Evolutionary conservation across 352 stramenopile genomes (phyloP), one percentile per base, ranked within the genome.

Genomic region (Pythium dissotocum): DNA sequence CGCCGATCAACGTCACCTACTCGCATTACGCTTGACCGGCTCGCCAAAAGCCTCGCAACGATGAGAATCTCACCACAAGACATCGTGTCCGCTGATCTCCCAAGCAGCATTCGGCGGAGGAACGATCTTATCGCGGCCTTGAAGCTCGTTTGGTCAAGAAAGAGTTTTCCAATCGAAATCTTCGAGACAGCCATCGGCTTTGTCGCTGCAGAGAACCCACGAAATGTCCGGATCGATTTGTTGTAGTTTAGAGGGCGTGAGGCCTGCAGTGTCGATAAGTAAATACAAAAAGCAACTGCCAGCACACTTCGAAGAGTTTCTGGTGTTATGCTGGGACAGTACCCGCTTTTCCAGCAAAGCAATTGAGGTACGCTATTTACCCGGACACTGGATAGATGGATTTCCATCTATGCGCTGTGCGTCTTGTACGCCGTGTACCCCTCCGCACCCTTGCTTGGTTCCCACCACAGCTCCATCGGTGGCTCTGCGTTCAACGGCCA

Each of bases 401-500:
- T n/a, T n/a, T n/a, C n/a, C n/a, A 33, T 28, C 6, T 55, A 33
- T 9, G 13, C 14, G 28, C 5, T 33, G n/a, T 55, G 28, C 6
- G 48, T 4, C 48, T 55, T 9, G 26, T 55, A 55, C 26, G n/a
- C 10, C 6, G 48, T 35, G 52, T 58, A 58, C 2, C 52, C 52
- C 24, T 42, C 30, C 5, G 52, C 52, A 6, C 52, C 54, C 16
- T 49, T 44, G n/a, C n/a, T 61, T 9, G 54, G 32, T 12, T 48
- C 35, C 54, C 54, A 61, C 26, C 21, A 61, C 13, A 18, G 6
- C 6, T 61, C 54, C 26, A 46, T 28, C n/a, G n/a, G n/a, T n/a
- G n/a, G n/a, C n/a, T 36, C 75, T 69, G 60, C 63, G 79, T 63
- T 73, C 33, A 83, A 48, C 30, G 73, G 61, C 18, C 62, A 53